Base-by-base conservation (phyloP, 805 yeast genomes). In the Metschnikowia continentalis region DNA sequence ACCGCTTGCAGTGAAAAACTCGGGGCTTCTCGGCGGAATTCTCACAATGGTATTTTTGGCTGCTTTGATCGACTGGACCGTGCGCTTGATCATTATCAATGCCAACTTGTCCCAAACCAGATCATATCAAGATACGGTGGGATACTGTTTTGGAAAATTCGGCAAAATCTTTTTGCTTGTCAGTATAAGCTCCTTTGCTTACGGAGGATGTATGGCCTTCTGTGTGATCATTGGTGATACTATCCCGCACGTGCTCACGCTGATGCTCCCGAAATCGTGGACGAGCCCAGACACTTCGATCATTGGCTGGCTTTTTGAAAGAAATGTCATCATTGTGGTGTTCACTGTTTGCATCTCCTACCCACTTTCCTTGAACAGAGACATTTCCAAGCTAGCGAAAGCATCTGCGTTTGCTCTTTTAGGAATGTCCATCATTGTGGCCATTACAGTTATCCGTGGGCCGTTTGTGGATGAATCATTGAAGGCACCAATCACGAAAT, bases 221-320 rank as follows among this genome's bases (percentile, higher is more conserved):
- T 88, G 96, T 54, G 91, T 91, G 47, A 92, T 91, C 57, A 90
- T 91, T 32, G 98, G 98, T 19, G 98, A 91, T 62, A 88, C 97
- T 0, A 83, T 92, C 35, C 97, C 98, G 0, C 96, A 90, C 65
- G 96, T 91, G 3, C 65, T 92, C 44, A 72, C 82, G 50, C 80
- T 90, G 3, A 64, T 89, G 33, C 77, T 89, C 52, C 84, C 87
- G 0, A 54, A 58, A 14, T 65, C 74, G 15, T 60, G 75, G 3
- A 68, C 74, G 10, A 57, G 48, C 8, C 35, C 61, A 6, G 66
- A 57, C 15, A 43, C 57, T 5, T 56, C 70, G 4, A 44, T 65
- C 13, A 35, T 85, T 5, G 72, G 76, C 1, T 77, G 86, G 68
- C 48, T 89, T 2, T 75, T 88, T 48, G 74, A 78, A 39, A 72